Conservation (phyloP, 2,329 filamentous ascomycete genomes). For the Lecanosticta acicola region DNA sequence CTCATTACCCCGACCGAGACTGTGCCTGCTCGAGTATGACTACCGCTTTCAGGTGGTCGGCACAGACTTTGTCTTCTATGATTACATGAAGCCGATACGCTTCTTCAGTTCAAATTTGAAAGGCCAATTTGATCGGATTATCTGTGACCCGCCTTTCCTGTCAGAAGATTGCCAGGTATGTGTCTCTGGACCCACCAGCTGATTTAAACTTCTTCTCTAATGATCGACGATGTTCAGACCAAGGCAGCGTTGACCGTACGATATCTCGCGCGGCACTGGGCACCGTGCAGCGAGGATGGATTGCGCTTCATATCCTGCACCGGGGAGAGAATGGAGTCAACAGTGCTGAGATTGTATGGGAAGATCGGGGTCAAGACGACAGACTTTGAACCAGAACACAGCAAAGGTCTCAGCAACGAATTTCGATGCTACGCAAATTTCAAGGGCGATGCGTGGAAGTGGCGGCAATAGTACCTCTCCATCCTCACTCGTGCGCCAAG, state of each 20-base stretch:
- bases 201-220: too few relatives aligned
- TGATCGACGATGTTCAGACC: too few relatives aligned
- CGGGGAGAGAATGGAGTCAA: slow-evolving; percentile 65
- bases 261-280: slow-evolving; percentile 59
- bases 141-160: slow-evolving; percentile 74
- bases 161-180: slow-evolving; percentile 74
- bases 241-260: slow-evolving; percentile 70
- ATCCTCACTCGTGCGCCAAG: too few relatives aligned
- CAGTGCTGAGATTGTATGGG: slow-evolving; percentile 63
- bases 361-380: slow-evolving; percentile 59
- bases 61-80: slow-evolving; percentile 70
- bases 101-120: slow-evolving; percentile 56
- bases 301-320: slow-evolving; percentile 62
- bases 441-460: slow-evolving; percentile 46
- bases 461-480: slow-evolving; percentile 10
- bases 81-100: slow-evolving; percentile 63
- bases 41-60: slow-evolving; percentile 66
- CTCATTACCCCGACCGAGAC: slow-evolving; percentile 46
- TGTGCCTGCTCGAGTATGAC: slow-evolving; percentile 69
- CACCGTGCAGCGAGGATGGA: slow-evolving; percentile 10
- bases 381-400: slow-evolving; percentile 62
- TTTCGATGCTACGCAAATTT: slow-evolving; percentile 78
- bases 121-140: slow-evolving; percentile 60
- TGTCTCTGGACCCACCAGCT: too few relatives aligned
- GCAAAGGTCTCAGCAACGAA: slow-evolving; percentile 71